phyloP scores from a whole-genome alignment of 768 basidiomycete genomes.

The Pulveroboletus sp. region DNA sequence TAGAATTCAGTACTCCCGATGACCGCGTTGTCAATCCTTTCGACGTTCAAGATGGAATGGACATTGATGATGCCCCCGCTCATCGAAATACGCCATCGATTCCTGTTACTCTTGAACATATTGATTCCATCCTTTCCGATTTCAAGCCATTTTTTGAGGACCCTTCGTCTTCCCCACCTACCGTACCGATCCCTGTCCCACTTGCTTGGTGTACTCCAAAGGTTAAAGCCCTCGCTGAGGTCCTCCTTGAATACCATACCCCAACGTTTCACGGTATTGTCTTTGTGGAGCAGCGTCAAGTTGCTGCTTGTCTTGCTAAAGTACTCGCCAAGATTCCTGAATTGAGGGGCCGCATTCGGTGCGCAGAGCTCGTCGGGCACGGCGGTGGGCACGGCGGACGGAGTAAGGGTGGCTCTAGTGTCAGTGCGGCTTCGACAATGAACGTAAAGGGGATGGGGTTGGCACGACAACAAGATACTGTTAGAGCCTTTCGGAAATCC shows the following conservation, averaged over 20 bases:
- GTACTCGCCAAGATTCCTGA: conserved; percentile 60
- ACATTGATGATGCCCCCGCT: conserved; percentile 23
- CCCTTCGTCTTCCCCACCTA: conserved; percentile 23
- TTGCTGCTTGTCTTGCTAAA: conserved; percentile 66
- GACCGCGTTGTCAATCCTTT: conserved; percentile 18
- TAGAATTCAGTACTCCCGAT: conserved; percentile 23
- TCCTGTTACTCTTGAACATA: conserved; percentile 45
- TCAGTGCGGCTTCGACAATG: conserved; percentile 25
- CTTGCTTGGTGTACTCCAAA: conserved; percentile 77
- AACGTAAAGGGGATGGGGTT: conserved; percentile 51
- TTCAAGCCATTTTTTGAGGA: conserved; percentile 39
- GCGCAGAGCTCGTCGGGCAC: conserved; percentile 71
- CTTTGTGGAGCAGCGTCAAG: conserved; percentile 84
- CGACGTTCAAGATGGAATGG: conserved; percentile 23
- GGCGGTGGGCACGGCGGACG: conserved; percentile 39
- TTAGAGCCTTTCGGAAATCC: conserved; percentile 60
- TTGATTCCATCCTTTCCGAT: conserved; percentile 47
- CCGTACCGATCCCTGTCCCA: conserved; percentile 41
- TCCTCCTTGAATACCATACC: conserved; percentile 54
- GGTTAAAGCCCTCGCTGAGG: conserved; percentile 56
- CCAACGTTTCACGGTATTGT: conserved; percentile 75
- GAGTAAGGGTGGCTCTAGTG: conserved; percentile 13
- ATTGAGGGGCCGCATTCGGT: conserved; percentile 53
- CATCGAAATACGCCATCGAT: conserved; percentile 18
- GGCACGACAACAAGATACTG: conserved; percentile 54